Percentiles rank a stretch among this genome's conserved stretches.
These are phyloP conservation scores for Suillus luteus DNA, from an alignment of 768 basidiomycete species.

Conservation along the genomic window DNA sequence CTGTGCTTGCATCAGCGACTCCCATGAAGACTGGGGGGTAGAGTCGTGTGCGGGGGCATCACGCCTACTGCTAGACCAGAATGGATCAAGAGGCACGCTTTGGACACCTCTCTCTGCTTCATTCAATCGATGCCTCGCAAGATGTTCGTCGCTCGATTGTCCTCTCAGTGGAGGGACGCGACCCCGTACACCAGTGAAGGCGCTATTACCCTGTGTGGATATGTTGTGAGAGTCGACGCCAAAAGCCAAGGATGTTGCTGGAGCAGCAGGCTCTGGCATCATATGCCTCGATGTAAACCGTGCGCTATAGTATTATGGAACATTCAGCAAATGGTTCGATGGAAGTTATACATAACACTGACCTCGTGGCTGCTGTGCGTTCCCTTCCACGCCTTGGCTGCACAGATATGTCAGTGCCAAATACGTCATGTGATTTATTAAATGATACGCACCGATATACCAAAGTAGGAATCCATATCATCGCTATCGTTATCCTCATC, in stretches of 20 bases:
- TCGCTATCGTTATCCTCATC: slow-evolving; percentile 10
- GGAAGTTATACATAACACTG: neutral
- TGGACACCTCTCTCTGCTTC: neutral
- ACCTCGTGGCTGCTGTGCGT: slow-evolving; percentile 8
- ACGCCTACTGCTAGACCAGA: neutral
- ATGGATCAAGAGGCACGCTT: slow-evolving; percentile 8
- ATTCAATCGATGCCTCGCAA: slow-evolving; percentile 5
- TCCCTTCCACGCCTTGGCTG: slow-evolving; percentile 10
- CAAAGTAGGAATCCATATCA: slow-evolving; percentile 9
- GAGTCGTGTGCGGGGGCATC: neutral
- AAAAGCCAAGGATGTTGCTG: neutral
- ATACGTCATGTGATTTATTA: neutral
- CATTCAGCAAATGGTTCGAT: neutral
- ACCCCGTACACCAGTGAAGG: neutral
- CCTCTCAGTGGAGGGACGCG: slow-evolving; percentile 1
- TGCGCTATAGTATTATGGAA: neutral
- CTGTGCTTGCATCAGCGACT: neutral
- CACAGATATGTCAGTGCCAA: slow-evolving; percentile 2
- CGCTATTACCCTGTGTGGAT: neutral
- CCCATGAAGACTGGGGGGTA: neutral
- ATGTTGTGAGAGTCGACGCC: slow-evolving; percentile 6
- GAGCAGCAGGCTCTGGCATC: slow-evolving; percentile 4
- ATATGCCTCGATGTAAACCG: slow-evolving; percentile 5
- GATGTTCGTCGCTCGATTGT: neutral
- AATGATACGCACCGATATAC: neutral